Evolutionary conservation across 768 basidiomycete genomes (phyloP).

Genomic region (Rhizopogon roseolus): DNA sequence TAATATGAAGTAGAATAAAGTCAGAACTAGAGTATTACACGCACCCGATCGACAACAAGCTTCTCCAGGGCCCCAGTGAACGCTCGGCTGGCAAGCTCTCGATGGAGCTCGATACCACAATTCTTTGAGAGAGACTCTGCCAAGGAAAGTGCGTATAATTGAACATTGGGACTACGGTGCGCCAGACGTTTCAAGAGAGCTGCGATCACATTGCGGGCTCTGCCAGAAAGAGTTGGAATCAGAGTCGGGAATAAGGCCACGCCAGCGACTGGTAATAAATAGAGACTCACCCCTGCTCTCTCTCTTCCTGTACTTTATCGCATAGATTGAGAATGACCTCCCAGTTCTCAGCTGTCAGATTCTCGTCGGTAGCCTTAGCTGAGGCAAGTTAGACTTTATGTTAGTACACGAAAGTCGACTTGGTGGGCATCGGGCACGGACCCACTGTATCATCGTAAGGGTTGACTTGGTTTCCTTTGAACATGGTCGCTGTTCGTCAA

Average conservation of each 20-base stretch:
- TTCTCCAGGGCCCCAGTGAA: slow-evolving; percentile 90
- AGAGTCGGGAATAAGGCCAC: slow-evolving; percentile 7
- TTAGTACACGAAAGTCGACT: slow-evolving; percentile 1
- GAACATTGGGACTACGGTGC: slow-evolving; percentile 95
- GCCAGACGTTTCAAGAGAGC: slow-evolving; percentile 85
- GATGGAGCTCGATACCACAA: slow-evolving; percentile 72
- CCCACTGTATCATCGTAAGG: slow-evolving; percentile 92
- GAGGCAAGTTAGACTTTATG: slow-evolving; percentile 1
- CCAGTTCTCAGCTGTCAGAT: slow-evolving; percentile 93
- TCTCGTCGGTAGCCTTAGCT: slow-evolving; percentile 98
- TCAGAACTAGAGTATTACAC: slow-evolving; percentile 13
- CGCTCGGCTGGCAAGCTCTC: slow-evolving; percentile 83
- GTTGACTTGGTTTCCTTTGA: slow-evolving; percentile 61
- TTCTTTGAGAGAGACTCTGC: slow-evolving; percentile 91
- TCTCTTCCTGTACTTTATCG: slow-evolving; percentile 92
- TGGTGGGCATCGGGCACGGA: slow-evolving; percentile 36
- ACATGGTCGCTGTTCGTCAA: slow-evolving; percentile 44
- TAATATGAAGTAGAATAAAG: background rate
- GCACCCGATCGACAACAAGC: slow-evolving; percentile 82
- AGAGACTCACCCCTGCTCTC: slow-evolving; percentile 69
- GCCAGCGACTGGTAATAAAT: background rate
- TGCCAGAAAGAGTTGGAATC: slow-evolving; percentile 28
- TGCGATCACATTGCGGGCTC: slow-evolving; percentile 81
- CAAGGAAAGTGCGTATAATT: slow-evolving; percentile 86
- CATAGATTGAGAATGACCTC: slow-evolving; percentile 91